A percentile compares a stretch with the other conserved stretches of the same genome.
Evolutionary conservation across 257 asterid species (phyloP).

Genomic region (Lithospermum erythrorhizon): DNA sequence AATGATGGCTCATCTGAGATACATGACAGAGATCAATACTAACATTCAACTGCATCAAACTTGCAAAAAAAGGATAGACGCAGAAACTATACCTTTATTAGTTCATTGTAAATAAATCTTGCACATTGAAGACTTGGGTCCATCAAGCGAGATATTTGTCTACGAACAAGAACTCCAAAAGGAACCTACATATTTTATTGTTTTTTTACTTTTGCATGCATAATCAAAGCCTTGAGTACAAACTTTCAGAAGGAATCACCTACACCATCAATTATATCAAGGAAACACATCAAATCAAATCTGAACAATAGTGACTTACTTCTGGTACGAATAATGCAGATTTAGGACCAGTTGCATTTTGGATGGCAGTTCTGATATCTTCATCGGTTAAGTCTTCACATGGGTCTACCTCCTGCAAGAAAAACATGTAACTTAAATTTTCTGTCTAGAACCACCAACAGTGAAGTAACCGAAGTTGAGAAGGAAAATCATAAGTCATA

Average conservation of each 20-base stretch:
- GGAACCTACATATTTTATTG: conserved; percentile 51
- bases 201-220: not conserved
- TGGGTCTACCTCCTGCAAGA: conserved; percentile 81
- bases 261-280: not conserved
- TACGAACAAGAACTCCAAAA: conserved; percentile 84
- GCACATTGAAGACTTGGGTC: conserved; percentile 98
- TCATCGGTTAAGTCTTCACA: conserved; percentile 89
- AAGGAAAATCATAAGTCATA: not conserved
- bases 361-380: conserved; percentile 85
- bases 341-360: conserved; percentile 83
- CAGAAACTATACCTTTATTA: conserved; percentile 52
- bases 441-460: not conserved
- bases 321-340: conserved; percentile 86
- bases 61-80: not conserved
- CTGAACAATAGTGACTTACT: conserved; percentile 33
- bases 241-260: not conserved
- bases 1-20: conserved; percentile 76
- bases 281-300: not conserved
- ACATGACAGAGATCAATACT: conserved; percentile 5
- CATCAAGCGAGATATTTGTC: conserved; percentile 78
- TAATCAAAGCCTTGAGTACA: not conserved
- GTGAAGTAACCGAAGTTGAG: not conserved
- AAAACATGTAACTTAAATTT: conserved; percentile 11
- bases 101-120: conserved; percentile 81
- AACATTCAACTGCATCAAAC: not conserved